Base-by-base conservation (phyloP, 441 rosid genomes). In the Adansonia madagascariensis region DNA sequence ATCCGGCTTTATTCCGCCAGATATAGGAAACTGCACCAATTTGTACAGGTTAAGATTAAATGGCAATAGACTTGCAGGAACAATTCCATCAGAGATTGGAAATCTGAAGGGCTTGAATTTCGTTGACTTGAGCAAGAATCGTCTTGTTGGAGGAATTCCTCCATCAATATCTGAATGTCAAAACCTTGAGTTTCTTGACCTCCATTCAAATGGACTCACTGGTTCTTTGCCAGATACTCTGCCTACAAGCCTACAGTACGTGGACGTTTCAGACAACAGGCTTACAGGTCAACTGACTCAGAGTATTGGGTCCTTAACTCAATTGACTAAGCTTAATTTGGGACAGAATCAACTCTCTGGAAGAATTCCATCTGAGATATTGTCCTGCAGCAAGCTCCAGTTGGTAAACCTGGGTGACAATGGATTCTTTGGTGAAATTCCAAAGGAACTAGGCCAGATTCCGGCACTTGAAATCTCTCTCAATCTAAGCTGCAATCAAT, bases 381-480 rank as follows among this genome's bases (percentile, higher is more conserved):
- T 85, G 8, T 87, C 91, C 22, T 92, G 97, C 79, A 89, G 85
- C 57, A 90, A 86, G 87, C 85, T 95, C 20, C 96, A 92, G 78
- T 70, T 89, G 84, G 84, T 95, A 35, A 87, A 94, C 66, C 89
- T 95, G 39, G 98, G 95, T 4, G 90, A 87, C 70, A 94, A 95
- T 76, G 78, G 73, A 11, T 87, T 95, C 81, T 89, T 85, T 14
- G 97, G 94, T 43, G 91, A 86, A 56, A 89, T 94, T 3, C 99
- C 98, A 0, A 84, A 85, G 81, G 92, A 91, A 60, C 35, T 95
- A 41, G 97, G 97, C 66, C 88, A 85, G 49, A 83, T 94, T 83
- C 91, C 95, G 11, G 82, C 92, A 0, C 89, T 95, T 4, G 97
- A 88, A 74, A 93, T 95, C 64, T 86, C 98, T 82, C 91, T 95